Evolutionary conservation across 2,329 filamentous ascomycete genomes (phyloP).

Genomic region (Cyclaneusma minus): DNA sequence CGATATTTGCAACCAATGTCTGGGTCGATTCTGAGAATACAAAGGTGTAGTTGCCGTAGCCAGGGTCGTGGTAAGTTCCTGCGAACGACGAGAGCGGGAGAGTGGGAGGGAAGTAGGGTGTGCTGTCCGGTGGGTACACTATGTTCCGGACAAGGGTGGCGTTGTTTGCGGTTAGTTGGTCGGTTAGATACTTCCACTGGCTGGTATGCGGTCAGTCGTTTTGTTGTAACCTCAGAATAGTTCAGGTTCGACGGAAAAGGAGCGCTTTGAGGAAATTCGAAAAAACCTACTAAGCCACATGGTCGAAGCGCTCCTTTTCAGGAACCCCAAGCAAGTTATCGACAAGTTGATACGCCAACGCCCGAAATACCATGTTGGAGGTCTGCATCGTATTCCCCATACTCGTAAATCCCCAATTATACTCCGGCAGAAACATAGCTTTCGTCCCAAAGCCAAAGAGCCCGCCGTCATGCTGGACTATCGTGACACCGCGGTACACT

Average conservation of each 20-base stretch:
- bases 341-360: constrained; percentile 23
- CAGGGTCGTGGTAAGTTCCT: constrained; percentile 29
- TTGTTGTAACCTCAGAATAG: too few relatives aligned
- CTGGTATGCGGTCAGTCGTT: too few relatives aligned
- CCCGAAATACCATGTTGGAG: constrained; percentile 20
- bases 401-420: constrained; percentile 25
- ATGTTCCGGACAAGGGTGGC: too few relatives aligned
- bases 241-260: too few relatives aligned
- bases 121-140: too few relatives aligned
- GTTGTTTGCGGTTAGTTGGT: too few relatives aligned
- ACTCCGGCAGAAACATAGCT: constrained; percentile 27
- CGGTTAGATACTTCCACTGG: too few relatives aligned
- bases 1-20: constrained; percentile 2
- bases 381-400: constrained; percentile 28
- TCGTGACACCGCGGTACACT: constrained; percentile 25
- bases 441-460: constrained; percentile 28
- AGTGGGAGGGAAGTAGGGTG: constrained; percentile 18
- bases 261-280: too few relatives aligned
- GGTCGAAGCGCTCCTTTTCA: constrained; percentile 20
- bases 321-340: constrained; percentile 24
- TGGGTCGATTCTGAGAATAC: constrained; percentile 2
- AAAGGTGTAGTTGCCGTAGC: constrained; percentile 20
- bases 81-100: constrained; percentile 21
- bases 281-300: too few relatives aligned
- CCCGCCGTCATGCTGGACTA: constrained; percentile 27